These are phyloP conservation scores for Aspergillus fischeri DNA, from an alignment of 2,329 filamentous ascomycete species.

Conservation along the genomic window DNA sequence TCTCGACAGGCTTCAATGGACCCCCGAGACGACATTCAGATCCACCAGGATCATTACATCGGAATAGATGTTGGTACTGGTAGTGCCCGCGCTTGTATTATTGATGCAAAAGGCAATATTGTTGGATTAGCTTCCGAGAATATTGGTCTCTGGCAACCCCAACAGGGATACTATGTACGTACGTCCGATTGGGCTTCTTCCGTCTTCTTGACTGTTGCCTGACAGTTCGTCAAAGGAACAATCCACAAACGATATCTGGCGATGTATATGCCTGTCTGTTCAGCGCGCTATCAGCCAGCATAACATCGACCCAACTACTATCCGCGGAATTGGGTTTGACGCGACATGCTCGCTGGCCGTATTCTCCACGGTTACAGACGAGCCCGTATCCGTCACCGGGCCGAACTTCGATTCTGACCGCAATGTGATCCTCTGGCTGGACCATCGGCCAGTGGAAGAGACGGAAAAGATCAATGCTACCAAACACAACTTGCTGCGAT, in stretches of 20 bases:
- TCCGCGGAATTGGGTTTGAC: slow-evolving; percentile 93
- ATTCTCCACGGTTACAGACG: slow-evolving; percentile 82
- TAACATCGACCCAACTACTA: slow-evolving; percentile 67
- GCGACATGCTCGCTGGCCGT: slow-evolving; percentile 97
- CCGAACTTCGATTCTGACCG: slow-evolving; percentile 85
- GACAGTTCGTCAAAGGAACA: slow-evolving; percentile 64
- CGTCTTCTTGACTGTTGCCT: slow-evolving; percentile 6
- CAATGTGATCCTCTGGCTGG: slow-evolving; percentile 96
- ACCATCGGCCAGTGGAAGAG: slow-evolving; percentile 87
- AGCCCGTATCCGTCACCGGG: slow-evolving; percentile 85
- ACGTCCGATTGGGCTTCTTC: slow-evolving; percentile 4
- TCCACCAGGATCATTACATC: slow-evolving; percentile 62
- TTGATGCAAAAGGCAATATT: slow-evolving; percentile 88
- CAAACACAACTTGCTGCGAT: slow-evolving; percentile 85
- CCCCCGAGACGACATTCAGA: slow-evolving; percentile 54
- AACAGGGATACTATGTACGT: slow-evolving; percentile 68
- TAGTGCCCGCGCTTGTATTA: slow-evolving; percentile 91
- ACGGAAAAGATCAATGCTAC: slow-evolving; percentile 92
- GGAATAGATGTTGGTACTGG: slow-evolving; percentile 96
- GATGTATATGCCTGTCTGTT: slow-evolving; percentile 85
- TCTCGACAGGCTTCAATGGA: slow-evolving; percentile 39
- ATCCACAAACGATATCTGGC: slow-evolving; percentile 97
- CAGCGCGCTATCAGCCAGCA: slow-evolving; percentile 78
- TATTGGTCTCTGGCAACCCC: slow-evolving; percentile 76
- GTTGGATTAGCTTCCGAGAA: slow-evolving; percentile 66